Conservation (phyloP, 306 rosid species). For the Vicia faba region DNA sequence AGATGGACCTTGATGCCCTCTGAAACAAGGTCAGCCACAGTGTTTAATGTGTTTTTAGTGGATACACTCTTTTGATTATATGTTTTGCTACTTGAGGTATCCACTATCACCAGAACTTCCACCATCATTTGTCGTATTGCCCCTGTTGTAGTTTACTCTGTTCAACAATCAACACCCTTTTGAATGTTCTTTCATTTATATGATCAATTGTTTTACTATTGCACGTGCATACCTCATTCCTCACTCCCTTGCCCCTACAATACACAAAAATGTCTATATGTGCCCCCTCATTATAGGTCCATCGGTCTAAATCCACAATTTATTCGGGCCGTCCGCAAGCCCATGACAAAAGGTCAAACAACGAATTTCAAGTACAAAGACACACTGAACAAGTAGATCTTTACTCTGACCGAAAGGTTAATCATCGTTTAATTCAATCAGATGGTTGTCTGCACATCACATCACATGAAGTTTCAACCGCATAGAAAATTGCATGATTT, state of each 20-base stretch:
- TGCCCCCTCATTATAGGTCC: not conserved
- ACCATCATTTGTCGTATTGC: slow-evolving; percentile 70
- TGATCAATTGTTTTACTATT: slow-evolving; percentile 42
- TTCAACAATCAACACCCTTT: slow-evolving; percentile 46
- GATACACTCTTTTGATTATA: slow-evolving; percentile 43
- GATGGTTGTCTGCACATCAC: too few species aligned
- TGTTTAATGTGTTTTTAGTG: slow-evolving; percentile 36
- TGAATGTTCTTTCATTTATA: slow-evolving; percentile 36
- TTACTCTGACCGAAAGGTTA: too few species aligned
- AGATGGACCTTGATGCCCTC: slow-evolving; percentile 36
- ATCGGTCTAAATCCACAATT: too few species aligned
- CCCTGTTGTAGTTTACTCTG: slow-evolving; percentile 37
- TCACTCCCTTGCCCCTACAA: slow-evolving; percentile 29
- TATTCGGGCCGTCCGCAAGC: too few species aligned
- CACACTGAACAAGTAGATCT: too few species aligned
- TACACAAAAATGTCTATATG: slow-evolving; percentile 23
- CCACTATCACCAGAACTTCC: slow-evolving; percentile 81
- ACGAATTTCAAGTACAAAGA: too few species aligned
- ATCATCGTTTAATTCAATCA: too few species aligned
- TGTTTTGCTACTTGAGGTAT: slow-evolving; percentile 49
- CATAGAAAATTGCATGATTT: too few species aligned
- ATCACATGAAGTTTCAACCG: too few species aligned
- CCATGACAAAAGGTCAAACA: too few species aligned
- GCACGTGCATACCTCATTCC: slow-evolving; percentile 41
- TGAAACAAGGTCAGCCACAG: slow-evolving; percentile 24